Conservation (phyloP, 345 rosid genomes). For the Mercurialis annua region DNA sequence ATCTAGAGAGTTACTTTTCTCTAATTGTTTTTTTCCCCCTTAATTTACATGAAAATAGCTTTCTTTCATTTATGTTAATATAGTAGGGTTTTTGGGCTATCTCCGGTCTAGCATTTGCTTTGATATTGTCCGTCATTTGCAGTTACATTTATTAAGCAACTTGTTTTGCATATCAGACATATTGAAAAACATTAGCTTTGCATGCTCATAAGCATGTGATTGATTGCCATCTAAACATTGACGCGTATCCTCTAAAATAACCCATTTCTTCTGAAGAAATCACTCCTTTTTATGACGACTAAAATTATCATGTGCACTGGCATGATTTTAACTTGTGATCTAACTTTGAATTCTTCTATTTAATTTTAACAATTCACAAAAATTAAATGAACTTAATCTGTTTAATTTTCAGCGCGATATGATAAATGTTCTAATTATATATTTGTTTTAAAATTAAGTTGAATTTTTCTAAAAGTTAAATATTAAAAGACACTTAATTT, state of each 20-base stretch:
- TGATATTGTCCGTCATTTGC: not conserved
- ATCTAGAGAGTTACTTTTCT: slow-evolving; percentile 21
- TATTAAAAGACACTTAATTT: too few species aligned
- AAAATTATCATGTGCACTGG: too few species aligned
- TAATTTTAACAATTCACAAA: too few species aligned
- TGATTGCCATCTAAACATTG: not conserved
- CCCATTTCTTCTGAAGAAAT: not conserved
- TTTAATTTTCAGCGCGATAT: too few species aligned
- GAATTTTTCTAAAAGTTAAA: too few species aligned
- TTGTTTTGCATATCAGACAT: not conserved
- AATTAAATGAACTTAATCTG: too few species aligned
- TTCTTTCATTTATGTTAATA: not conserved
- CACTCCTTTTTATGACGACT: not conserved
- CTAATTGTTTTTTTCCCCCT: slow-evolving; percentile 14
- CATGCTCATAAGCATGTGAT: not conserved
- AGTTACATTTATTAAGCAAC: not conserved
- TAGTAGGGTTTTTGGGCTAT: not conserved
- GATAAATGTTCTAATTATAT: too few species aligned
- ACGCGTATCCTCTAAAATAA: not conserved
- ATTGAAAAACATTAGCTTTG: not conserved
- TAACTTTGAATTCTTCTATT: too few species aligned
- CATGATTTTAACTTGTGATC: too few species aligned
- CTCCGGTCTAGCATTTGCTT: not conserved
- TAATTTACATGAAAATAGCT: slow-evolving; percentile 6
- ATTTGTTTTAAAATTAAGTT: too few species aligned